A percentile compares a stretch with the other conserved stretches of the same genome.
These are phyloP conservation scores for Psilocybe cyanescens DNA, from an alignment of 768 basidiomycete genomes.

Conservation along the genomic window DNA sequence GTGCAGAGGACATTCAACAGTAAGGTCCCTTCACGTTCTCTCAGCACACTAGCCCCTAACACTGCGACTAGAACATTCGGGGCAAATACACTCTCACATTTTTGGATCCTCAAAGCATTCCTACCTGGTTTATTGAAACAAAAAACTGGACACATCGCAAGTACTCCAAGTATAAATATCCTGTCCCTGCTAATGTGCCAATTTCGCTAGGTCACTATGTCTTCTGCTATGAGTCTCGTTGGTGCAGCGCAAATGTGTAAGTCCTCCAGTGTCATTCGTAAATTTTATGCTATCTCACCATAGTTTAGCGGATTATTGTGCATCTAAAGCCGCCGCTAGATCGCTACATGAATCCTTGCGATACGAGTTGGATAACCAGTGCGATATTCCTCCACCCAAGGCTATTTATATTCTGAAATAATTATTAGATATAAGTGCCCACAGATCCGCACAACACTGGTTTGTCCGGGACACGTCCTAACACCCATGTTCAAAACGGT, in stretches of 20 bases:
- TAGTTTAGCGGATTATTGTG: constrained; percentile 79
- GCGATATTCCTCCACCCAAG: constrained; percentile 4
- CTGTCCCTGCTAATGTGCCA: constrained; percentile 15
- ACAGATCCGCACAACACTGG: constrained; percentile 83
- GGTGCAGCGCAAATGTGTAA: constrained; percentile 79
- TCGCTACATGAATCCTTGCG: constrained; percentile 84
- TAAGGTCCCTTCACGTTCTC: constrained; percentile 30
- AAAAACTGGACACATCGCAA: constrained; percentile 84
- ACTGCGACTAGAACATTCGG: constrained; percentile 72
- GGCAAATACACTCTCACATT: constrained; percentile 88
- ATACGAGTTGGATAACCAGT: constrained; percentile 86
- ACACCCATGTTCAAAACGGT: constrained; percentile 79
- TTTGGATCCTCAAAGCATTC: constrained; percentile 93
- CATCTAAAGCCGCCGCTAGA: constrained; percentile 90
- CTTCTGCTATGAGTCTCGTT: constrained; percentile 74
- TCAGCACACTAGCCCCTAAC: background rate
- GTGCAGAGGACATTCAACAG: constrained; percentile 80
- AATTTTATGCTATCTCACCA: background rate
- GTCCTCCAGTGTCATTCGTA: constrained; percentile 20
- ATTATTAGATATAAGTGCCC: constrained; percentile 67
- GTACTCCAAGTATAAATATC: constrained; percentile 28
- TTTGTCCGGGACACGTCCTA: constrained; percentile 79
- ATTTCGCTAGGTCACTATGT: constrained; percentile 64
- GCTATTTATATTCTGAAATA: constrained; percentile 1
- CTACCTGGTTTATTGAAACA: constrained; percentile 82